These are phyloP conservation scores for Paxillus ammoniavirescens DNA, from an alignment of 768 basidiomycete species.

Conservation along the genomic window DNA sequence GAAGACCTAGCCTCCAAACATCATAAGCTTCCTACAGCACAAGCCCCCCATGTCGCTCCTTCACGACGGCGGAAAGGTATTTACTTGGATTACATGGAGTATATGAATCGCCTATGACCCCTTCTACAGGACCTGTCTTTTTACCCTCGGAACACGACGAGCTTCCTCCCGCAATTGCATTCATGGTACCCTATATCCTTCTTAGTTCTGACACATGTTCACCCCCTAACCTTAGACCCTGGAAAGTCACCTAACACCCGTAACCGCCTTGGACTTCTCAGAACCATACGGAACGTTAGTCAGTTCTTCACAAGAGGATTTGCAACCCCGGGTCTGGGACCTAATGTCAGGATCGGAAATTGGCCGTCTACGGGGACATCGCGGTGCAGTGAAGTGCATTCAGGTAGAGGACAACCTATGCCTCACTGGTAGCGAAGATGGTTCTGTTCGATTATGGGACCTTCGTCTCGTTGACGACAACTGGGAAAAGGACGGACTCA, in stretches of 20 bases:
- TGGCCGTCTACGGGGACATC: slow-evolving; percentile 81
- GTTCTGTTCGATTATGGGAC: slow-evolving; percentile 88
- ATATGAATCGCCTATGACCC: slow-evolving; percentile 4
- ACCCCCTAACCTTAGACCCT: slow-evolving; percentile 59
- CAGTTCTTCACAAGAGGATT: slow-evolving; percentile 81
- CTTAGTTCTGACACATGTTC: neutral
- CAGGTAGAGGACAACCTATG: slow-evolving; percentile 93
- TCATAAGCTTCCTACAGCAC: slow-evolving; percentile 12
- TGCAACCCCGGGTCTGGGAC: slow-evolving; percentile 93
- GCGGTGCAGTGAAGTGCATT: slow-evolving; percentile 78
- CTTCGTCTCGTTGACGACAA: slow-evolving; percentile 80
- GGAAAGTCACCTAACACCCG: slow-evolving; percentile 73
- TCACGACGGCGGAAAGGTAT: slow-evolving; percentile 35
- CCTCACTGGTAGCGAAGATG: slow-evolving; percentile 88
- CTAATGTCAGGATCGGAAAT: slow-evolving; percentile 85
- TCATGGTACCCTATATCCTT: slow-evolving; percentile 67
- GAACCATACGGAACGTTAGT: slow-evolving; percentile 96
- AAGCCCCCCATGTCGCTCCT: slow-evolving; percentile 20
- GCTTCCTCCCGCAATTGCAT: slow-evolving; percentile 89
- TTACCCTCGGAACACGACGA: slow-evolving; percentile 97
- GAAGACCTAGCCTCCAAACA: slow-evolving; percentile 48
- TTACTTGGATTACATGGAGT: too few relatives aligned
- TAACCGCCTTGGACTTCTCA: slow-evolving; percentile 90
- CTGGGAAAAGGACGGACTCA: slow-evolving; percentile 50
- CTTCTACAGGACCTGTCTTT: slow-evolving; percentile 78